A percentile compares a stretch with the other conserved stretches of the same genome.
phyloP scores from a whole-genome alignment of 352 stramenopile genomes.

The Phytophthora tubulina region DNA sequence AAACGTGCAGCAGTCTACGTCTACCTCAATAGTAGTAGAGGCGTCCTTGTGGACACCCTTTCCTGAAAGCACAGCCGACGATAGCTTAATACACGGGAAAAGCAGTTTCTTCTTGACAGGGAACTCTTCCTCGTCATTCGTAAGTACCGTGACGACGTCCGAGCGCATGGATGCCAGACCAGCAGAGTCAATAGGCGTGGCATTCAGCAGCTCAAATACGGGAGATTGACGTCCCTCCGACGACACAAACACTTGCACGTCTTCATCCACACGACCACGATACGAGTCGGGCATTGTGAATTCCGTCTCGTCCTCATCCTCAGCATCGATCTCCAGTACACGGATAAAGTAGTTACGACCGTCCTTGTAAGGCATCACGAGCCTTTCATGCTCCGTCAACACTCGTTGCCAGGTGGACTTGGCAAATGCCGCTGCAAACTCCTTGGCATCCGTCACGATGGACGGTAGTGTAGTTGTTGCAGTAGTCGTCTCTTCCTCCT shows the following conservation, averaged over 20 bases:
- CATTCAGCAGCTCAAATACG: conserved; percentile 59
- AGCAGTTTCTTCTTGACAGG: conserved; percentile 91
- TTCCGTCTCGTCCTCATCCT: conserved; percentile 80
- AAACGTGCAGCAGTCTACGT: conserved; percentile 91
- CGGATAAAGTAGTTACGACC: conserved; percentile 72
- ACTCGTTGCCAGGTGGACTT: conserved; percentile 67
- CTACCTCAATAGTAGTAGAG: conserved; percentile 67
- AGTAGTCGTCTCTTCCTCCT: conserved; percentile 21
- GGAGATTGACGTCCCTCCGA: conserved; percentile 51
- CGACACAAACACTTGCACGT: conserved; percentile 67
- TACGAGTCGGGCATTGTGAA: conserved; percentile 89
- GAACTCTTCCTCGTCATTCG: conserved; percentile 90
- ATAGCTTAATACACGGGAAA: conserved; percentile 91
- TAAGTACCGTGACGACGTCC: conserved; percentile 82
- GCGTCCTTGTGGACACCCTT: conserved; percentile 79
- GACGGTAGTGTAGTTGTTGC: neutral
- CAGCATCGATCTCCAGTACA: conserved; percentile 74
- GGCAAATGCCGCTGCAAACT: conserved; percentile 67
- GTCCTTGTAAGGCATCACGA: conserved; percentile 68
- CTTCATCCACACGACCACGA: conserved; percentile 69
- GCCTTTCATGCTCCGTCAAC: conserved; percentile 82
- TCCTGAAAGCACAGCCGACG: conserved; percentile 80
- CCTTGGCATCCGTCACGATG: conserved; percentile 55
- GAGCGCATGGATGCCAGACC: conserved; percentile 57
- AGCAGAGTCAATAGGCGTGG: conserved; percentile 25